Percentiles rank a stretch among this genome's conserved stretches.
phyloP scores from a whole-genome alignment of 495 filamentous ascomycete species.

The Aspergillus avenaceus region DNA sequence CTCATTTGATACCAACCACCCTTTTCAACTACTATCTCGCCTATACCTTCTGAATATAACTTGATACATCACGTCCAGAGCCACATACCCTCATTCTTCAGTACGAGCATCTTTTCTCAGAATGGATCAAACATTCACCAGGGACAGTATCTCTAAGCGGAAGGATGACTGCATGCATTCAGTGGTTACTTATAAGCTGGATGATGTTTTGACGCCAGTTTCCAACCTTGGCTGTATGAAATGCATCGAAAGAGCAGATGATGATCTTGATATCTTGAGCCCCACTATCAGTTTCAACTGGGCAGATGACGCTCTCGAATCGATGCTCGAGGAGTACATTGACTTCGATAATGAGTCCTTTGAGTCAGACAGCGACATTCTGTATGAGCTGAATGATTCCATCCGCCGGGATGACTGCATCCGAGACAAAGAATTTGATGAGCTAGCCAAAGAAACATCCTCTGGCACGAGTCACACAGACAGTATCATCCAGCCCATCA shows the following conservation, averaged over 20 bases:
- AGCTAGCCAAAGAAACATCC: neutral
- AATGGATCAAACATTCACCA: neutral
- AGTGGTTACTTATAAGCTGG: neutral
- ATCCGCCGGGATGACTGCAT: neutral
- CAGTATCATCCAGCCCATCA: neutral
- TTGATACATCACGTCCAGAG: too few relatives aligned
- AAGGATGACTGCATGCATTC: neutral
- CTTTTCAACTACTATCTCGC: too few relatives aligned
- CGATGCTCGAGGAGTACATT: neutral
- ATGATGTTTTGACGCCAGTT: neutral
- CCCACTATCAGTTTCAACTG: neutral
- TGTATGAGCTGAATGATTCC: neutral
- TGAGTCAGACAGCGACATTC: neutral
- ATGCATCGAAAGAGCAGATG: conserved; percentile 1
- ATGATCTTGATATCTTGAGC: neutral
- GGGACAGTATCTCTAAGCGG: neutral
- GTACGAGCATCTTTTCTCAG: neutral
- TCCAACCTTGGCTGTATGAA: conserved; percentile 14
- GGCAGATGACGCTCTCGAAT: neutral
- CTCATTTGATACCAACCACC: too few relatives aligned
- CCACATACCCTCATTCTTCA: neutral
- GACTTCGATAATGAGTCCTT: neutral
- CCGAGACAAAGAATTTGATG: neutral
- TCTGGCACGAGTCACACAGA: neutral
- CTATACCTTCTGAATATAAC: too few relatives aligned